Base-by-base conservation (phyloP, 2,329 filamentous ascomycete genomes). In the Colletotrichum zoysiae region DNA sequence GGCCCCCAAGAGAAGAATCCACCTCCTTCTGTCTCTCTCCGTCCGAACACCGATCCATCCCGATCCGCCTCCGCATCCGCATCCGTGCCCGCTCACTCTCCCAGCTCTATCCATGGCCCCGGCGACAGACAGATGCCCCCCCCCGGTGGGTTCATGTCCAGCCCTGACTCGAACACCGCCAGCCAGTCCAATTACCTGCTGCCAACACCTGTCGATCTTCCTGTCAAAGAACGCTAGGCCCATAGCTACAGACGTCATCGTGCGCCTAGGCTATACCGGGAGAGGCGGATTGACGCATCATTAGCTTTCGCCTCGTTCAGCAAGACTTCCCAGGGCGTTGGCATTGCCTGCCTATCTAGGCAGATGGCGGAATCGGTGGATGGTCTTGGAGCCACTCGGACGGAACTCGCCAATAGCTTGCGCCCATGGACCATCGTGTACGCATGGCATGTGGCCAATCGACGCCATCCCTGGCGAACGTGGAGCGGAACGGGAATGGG, bases 351-450 rank as follows among this genome's bases (percentile, higher is more conserved):
- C 30, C 3, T 40, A n/a, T n/a, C n/a, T n/a, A n/a, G n/a, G n/a
- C n/a, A 40, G 38, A 40, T 59, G n/a, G 55, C 46, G 53, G 61
- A 53, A 70, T 70, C 55, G 67, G 67, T 55, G 44, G 42, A 40
- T 30, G 46, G 35, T 46, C 33, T 20, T 67, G 55, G 55, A 50
- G 30, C 46, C 30, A 70, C 59, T 14, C n/a, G 35, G 48, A 42
- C 20, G 55, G 46, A 53, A 65, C 33, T 42, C 56, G 71, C 70
- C 70, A 73, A 73, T 73, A 50, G 67, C 50, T 48, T 57, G 67
- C 67, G 53, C 56, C 50, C 14, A 62, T 18, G 51, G 56, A 53
- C 67, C 70, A 73, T 71, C 67, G 67, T 71, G 70, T 38, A 50
- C 46, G 46, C 65, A 42, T 50, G 58, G 40, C 65, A 42, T 50